Percentiles rank a stretch among this genome's conserved stretches.
Evolutionary conservation across 306 rosid species (phyloP).

Genomic region (Pyrus communis): DNA sequence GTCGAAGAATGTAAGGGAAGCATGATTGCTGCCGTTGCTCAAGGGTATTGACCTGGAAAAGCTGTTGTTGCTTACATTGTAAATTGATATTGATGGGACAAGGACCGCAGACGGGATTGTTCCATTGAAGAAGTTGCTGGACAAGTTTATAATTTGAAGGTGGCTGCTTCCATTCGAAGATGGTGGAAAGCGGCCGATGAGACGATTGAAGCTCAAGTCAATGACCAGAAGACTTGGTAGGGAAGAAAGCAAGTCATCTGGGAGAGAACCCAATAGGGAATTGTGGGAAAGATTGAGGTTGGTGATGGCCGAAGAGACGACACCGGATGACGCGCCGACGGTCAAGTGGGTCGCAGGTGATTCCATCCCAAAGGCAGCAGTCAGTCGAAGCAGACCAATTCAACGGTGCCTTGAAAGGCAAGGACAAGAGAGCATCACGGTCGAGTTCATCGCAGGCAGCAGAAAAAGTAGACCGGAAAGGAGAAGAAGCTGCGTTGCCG

Average conservation of each 20-base stretch:
- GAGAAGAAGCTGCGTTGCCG: too few relatives aligned
- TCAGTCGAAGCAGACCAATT: conserved; percentile 57
- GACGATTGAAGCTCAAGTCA: conserved; percentile 18
- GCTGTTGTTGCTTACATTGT: conserved; percentile 77
- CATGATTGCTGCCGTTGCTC: background rate
- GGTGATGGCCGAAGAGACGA: conserved; percentile 26
- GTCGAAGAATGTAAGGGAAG: conserved; percentile 45
- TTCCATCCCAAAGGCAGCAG: conserved; percentile 81
- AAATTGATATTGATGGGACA: conserved; percentile 27
- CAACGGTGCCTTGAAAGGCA: conserved; percentile 22
- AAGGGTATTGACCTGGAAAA: conserved; percentile 50
- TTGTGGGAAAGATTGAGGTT: conserved; percentile 65
- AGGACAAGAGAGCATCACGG: background rate
- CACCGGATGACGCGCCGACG: conserved; percentile 45
- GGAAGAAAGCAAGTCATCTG: conserved; percentile 30
- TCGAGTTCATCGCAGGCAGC: background rate
- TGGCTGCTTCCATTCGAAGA: background rate
- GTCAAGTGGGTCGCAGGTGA: conserved; percentile 30
- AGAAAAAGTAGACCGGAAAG: background rate
- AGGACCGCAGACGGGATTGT: conserved; percentile 40
- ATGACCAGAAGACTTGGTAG: background rate
- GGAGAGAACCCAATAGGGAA: conserved; percentile 42
- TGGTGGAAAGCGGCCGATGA: conserved; percentile 30
- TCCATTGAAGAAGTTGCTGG: conserved; percentile 65
- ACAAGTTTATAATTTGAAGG: conserved; percentile 46